These are phyloP conservation scores for Aspergillus sclerotioniger DNA, from an alignment of 495 filamentous ascomycete genomes.

Conservation along the genomic window DNA sequence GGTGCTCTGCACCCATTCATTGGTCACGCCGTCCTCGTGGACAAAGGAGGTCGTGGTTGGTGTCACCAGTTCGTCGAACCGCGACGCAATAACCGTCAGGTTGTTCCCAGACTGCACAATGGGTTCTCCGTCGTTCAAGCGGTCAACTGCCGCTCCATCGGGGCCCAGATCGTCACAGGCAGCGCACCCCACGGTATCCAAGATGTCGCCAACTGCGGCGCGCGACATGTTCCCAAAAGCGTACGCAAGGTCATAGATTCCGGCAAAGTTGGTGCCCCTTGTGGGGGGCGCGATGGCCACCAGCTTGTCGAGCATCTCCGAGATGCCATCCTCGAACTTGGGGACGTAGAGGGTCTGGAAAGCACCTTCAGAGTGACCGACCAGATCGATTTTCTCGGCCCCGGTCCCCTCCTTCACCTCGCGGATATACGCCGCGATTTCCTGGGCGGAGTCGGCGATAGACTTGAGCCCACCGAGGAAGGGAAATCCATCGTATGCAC, in stretches of 20 bases:
- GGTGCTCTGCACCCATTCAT: conserved; percentile 46
- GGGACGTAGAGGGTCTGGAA: conserved; percentile 53
- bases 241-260: conserved; percentile 47
- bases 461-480: conserved; percentile 46
- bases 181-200: conserved; percentile 42
- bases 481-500: conserved; percentile 45
- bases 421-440: conserved; percentile 50
- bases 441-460: conserved; percentile 44
- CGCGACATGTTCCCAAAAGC: conserved; percentile 38
- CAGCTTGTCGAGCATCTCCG: conserved; percentile 43
- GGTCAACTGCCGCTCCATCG: conserved; percentile 37
- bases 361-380: conserved; percentile 56
- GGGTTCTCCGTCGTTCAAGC: conserved; percentile 40
- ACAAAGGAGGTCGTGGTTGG: conserved; percentile 42
- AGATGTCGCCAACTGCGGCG: conserved; percentile 27
- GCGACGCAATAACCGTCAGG: conserved; percentile 50
- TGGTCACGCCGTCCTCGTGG: conserved; percentile 44
- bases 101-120: conserved; percentile 50
- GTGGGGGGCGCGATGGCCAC: conserved; percentile 52
- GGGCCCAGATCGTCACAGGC: conserved; percentile 46
- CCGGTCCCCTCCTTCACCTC: conserved; percentile 42
- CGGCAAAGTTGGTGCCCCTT: conserved; percentile 46
- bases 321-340: conserved; percentile 44
- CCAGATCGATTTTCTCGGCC: conserved; percentile 45
- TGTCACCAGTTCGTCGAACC: conserved; percentile 48